Evolutionary conservation across 2,329 filamentous ascomycete species (phyloP).

Genomic region (Delphinella strobiligena): DNA sequence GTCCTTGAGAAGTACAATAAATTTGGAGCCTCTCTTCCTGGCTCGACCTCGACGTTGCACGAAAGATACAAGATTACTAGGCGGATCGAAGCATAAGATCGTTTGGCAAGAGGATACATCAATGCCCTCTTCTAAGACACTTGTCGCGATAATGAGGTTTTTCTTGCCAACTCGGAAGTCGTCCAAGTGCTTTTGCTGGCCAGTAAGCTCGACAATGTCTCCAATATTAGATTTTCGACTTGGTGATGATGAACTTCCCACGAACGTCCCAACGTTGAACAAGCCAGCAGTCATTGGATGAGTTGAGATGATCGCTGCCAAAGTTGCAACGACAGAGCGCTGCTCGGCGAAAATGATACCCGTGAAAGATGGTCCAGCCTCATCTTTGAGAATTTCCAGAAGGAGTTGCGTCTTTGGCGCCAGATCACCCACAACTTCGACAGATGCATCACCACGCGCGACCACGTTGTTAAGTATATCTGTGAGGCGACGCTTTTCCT

Average conservation of each 20-base stretch:
- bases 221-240: slow-evolving; percentile 35
- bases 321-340: slow-evolving; percentile 29
- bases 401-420: slow-evolving; percentile 17
- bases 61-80: slow-evolving; percentile 51
- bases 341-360: slow-evolving; percentile 37
- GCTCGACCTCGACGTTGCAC: slow-evolving; percentile 54
- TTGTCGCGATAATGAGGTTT: slow-evolving; percentile 47
- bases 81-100: slow-evolving; percentile 52
- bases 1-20: slow-evolving; percentile 38
- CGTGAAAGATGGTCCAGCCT: slow-evolving; percentile 22
- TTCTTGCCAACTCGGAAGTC: slow-evolving; percentile 41
- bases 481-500: slow-evolving; percentile 22
- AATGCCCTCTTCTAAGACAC: slow-evolving; percentile 49
- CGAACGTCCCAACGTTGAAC: slow-evolving; percentile 36
- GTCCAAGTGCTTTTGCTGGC: slow-evolving; percentile 39
- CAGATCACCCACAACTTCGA: background rate
- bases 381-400: slow-evolving; percentile 22
- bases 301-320: slow-evolving; percentile 25
- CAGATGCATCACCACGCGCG: background rate
- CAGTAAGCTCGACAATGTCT: slow-evolving; percentile 35
- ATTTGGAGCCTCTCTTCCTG: slow-evolving; percentile 43
- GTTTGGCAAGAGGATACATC: slow-evolving; percentile 52
- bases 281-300: slow-evolving; percentile 13
- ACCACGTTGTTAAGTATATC: slow-evolving; percentile 9
- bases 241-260: slow-evolving; percentile 36